Evolutionary conservation across 495 filamentous ascomycete species (phyloP).

Genomic region (Hypoxylon lienhwacheense): DNA sequence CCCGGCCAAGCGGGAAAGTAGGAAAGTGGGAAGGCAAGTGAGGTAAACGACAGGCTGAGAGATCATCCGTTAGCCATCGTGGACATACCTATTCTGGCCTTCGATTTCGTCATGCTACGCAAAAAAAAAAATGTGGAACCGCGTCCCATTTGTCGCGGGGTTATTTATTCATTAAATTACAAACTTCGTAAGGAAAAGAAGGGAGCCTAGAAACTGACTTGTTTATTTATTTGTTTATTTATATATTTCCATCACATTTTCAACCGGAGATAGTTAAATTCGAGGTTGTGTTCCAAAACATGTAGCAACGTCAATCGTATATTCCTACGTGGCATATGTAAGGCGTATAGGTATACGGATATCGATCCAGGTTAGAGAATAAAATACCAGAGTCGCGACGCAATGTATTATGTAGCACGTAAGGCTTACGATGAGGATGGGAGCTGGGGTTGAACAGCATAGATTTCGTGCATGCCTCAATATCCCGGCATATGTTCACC

Average conservation of each 20-base stretch:
- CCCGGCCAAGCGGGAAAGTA: no score
- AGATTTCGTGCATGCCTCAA: constrained; percentile 21
- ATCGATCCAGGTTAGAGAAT: no score
- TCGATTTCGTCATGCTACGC: constrained; percentile 34
- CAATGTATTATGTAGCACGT: constrained; percentile 26
- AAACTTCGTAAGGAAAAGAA: constrained; percentile 6
- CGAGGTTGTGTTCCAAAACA: no score
- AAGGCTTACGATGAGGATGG: constrained; percentile 25
- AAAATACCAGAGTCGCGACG: constrained; percentile 7
- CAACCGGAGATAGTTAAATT: no score
- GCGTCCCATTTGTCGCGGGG: constrained; percentile 27
- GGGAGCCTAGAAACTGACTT: no score
- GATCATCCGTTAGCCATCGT: constrained; percentile 26
- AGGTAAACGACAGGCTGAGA: background rate
- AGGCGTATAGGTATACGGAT: no score
- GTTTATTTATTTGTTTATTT: no score
- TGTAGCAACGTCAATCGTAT: no score
- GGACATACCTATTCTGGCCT: constrained; percentile 17
- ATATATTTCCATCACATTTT: no score
- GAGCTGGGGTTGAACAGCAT: constrained; percentile 22
- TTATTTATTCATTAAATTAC: constrained; percentile 1
- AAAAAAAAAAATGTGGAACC: constrained; percentile 28
- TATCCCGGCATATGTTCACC: constrained; percentile 6
- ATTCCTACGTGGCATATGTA: no score
- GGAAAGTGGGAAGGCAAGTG: background rate